phyloP scores from a whole-genome alignment of 1,284 basidiomycete species.

The Leccinum pachyderme region DNA sequence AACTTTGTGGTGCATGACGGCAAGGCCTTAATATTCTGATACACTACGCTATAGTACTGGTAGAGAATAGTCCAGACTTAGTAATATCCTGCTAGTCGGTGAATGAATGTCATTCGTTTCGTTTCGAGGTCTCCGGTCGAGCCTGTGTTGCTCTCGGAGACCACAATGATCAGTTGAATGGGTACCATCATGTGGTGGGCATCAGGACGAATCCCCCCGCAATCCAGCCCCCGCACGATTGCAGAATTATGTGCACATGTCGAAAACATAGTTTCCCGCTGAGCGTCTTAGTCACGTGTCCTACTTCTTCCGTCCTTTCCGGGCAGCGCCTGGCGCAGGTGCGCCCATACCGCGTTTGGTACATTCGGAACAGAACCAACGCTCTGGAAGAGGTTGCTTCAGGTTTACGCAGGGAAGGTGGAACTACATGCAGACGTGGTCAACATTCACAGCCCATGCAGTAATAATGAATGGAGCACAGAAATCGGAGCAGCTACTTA shows the following conservation, averaged over 20 bases:
- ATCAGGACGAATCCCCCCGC: constrained; percentile 3
- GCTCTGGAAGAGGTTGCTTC: constrained; percentile 58
- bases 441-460: constrained; percentile 9
- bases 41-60: neutral
- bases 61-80: neutral
- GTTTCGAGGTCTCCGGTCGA: neutral
- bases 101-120: neutral
- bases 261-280: neutral
- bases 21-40: neutral
- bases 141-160: neutral
- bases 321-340: constrained; percentile 26
- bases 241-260: neutral
- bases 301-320: constrained; percentile 46
- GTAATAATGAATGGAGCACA: constrained; percentile 5
- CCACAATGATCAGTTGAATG: constrained; percentile 1
- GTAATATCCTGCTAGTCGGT: neutral
- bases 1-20: constrained; percentile 7
- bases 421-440: constrained; percentile 42
- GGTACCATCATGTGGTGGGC: neutral
- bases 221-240: neutral
- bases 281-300: neutral
- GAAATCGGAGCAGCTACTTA: constrained; percentile 36
- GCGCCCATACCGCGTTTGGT: constrained; percentile 35
- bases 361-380: constrained; percentile 61
- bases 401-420: constrained; percentile 60